Conservation (phyloP, 169 alveolate genomes). For the Besnoitia besnoiti region DNA sequence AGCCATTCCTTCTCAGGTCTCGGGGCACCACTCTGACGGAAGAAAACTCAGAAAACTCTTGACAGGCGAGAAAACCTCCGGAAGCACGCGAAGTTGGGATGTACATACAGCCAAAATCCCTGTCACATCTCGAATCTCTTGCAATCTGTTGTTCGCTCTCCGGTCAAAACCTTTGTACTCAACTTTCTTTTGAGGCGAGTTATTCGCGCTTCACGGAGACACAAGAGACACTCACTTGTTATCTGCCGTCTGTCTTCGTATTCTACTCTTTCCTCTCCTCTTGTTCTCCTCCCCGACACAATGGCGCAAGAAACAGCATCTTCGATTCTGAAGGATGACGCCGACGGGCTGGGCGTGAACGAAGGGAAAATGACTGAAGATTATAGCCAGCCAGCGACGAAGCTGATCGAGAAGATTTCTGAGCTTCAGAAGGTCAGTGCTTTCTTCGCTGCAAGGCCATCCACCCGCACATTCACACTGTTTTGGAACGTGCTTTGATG, state of each 20-base stretch:
- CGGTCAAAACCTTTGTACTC: not conserved
- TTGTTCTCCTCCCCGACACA: not conserved
- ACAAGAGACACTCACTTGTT: too few species aligned
- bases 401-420: not conserved
- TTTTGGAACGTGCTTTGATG: too few species aligned
- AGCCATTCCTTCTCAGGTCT: not conserved
- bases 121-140: not conserved
- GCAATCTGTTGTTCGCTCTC: not conserved
- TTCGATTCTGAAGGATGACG: not conserved
- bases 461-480: too few species aligned
- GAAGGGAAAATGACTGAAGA: constrained; percentile 24
- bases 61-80: not conserved
- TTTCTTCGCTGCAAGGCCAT: too few species aligned
- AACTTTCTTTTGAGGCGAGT: too few species aligned
- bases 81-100: not conserved
- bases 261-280: not conserved
- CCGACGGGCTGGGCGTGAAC: not conserved
- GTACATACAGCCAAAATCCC: not conserved
- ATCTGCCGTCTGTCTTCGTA: too few species aligned
- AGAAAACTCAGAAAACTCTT: not conserved
- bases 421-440: not conserved
- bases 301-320: not conserved
- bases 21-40: not conserved
- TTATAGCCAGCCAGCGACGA: not conserved
- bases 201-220: too few species aligned